Percentiles rank a stretch among this genome's conserved stretches.
These are phyloP conservation scores for Solanum lycopersicoides DNA, from an alignment of 257 asterid genomes.

Conservation along the genomic window DNA sequence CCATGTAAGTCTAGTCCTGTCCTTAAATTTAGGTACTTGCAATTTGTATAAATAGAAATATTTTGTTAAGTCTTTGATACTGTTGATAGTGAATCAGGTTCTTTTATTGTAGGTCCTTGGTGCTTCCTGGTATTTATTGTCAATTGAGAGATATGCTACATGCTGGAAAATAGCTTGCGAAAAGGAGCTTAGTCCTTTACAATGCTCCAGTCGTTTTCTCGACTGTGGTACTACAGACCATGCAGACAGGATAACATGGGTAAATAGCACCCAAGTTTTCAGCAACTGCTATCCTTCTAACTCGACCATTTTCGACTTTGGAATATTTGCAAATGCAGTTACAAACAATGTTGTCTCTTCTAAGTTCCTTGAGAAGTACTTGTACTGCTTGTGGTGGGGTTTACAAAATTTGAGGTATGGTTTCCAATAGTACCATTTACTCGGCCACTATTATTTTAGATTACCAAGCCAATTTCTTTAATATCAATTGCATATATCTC, in stretches of 20 bases:
- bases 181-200: constrained; percentile 20
- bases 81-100: neutral
- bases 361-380: constrained; percentile 57
- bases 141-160: constrained; percentile 63
- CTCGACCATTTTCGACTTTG: constrained; percentile 45
- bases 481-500: neutral
- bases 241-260: constrained; percentile 42
- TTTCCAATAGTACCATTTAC: neutral
- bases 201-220: constrained; percentile 50
- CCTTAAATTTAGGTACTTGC: neutral
- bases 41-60: neutral
- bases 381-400: constrained; percentile 95
- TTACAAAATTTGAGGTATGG: constrained; percentile 68
- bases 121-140: constrained; percentile 74
- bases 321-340: constrained; percentile 61
- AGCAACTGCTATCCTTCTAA: constrained; percentile 47
- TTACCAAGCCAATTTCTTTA: neutral
- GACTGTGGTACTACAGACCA: constrained; percentile 53
- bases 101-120: constrained; percentile 49
- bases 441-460: neutral
- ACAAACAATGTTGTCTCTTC: constrained; percentile 59
- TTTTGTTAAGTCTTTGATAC: neutral
- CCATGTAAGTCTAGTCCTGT: constrained; percentile 36
- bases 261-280: constrained; percentile 43
- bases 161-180: constrained; percentile 73